Conservation (phyloP, 208 protist species). For the Wallacemonas sp. region DNA sequence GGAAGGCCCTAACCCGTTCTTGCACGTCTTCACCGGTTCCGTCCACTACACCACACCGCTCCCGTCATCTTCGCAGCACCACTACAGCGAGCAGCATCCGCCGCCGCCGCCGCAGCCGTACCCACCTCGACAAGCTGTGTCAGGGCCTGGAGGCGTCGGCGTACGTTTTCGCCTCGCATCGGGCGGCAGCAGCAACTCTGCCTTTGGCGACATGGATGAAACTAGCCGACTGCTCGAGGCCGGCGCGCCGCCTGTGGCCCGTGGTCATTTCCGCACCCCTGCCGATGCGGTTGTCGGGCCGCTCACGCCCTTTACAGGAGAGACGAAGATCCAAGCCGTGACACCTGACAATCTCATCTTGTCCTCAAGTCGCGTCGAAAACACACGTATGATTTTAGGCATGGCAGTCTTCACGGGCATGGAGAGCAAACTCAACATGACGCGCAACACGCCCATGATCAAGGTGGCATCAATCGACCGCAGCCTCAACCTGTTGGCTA, state of each 20-base stretch:
- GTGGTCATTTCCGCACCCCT: not conserved
- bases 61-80: not conserved
- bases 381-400: conserved; percentile 83
- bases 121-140: not conserved
- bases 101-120: not conserved
- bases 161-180: not conserved
- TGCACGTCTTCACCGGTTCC: conserved; percentile 51
- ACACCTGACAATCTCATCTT: conserved; percentile 78
- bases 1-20: conserved; percentile 64
- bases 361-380: conserved; percentile 67
- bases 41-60: conserved; percentile 26
- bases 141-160: not conserved
- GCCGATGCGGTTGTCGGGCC: conserved; percentile 11
- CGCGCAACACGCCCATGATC: conserved; percentile 62
- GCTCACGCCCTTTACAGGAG: conserved; percentile 2
- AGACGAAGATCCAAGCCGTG: conserved; percentile 25
- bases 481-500: conserved; percentile 74
- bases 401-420: conserved; percentile 92
- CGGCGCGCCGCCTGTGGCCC: not conserved
- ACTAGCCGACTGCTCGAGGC: conserved; percentile 1
- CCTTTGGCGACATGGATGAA: conserved; percentile 2
- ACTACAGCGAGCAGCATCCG: not conserved
- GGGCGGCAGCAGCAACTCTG: conserved; percentile 9
- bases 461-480: conserved; percentile 93
- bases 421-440: conserved; percentile 92